These are phyloP conservation scores for Cystobasidium onofrii DNA, from an alignment of 768 basidiomycete genomes.

Conservation along the genomic window DNA sequence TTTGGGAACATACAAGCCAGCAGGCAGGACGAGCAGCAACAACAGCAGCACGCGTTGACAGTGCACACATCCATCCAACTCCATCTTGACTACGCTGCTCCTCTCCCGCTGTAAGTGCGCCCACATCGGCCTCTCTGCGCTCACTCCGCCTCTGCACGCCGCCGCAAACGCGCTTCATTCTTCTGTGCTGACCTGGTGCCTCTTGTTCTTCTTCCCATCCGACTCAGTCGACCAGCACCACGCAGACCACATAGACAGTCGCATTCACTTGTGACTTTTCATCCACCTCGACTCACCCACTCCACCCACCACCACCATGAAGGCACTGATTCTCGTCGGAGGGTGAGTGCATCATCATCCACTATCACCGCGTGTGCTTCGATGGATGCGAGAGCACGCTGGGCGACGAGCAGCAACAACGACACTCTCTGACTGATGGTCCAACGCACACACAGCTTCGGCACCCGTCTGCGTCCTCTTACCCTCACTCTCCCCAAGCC, in stretches of 20 bases:
- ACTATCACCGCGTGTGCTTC: neutral
- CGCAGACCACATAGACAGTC: neutral
- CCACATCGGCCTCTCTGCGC: no score
- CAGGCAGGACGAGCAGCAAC: no score
- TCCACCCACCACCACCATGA: conserved; percentile 24
- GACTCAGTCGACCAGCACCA: no score
- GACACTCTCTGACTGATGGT: no score
- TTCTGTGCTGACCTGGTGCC: neutral
- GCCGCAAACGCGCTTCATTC: neutral
- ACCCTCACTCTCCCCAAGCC: conserved; percentile 51
- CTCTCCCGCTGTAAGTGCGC: no score
- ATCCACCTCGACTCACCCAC: neutral
- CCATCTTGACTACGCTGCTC: no score
- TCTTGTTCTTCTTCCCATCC: no score
- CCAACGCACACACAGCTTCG: conserved; percentile 48
- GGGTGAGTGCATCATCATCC: conserved; percentile 44
- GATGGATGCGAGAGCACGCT: neutral
- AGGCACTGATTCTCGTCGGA: conserved; percentile 51
- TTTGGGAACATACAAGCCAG: no score
- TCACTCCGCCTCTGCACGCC: no score
- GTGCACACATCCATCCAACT: no score
- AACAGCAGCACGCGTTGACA: no score
- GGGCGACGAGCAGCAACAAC: neutral
- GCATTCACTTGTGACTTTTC: neutral
- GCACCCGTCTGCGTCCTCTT: conserved; percentile 50